Evolutionary conservation across 768 basidiomycete genomes (phyloP).

Genomic region (Heimioporus sp.): DNA sequence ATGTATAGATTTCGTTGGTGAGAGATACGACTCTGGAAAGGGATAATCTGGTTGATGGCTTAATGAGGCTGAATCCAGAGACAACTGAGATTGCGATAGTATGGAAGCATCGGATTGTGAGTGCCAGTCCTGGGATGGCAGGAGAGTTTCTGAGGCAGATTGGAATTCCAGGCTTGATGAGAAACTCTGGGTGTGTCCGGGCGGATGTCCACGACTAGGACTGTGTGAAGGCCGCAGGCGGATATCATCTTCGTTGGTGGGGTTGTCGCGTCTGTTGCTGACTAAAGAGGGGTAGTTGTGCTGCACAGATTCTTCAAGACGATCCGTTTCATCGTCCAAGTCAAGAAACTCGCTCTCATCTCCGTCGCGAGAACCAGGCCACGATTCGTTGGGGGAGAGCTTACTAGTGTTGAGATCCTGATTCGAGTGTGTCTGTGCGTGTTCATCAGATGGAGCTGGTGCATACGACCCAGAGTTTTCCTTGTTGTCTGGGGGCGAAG

Average conservation of each 20-base stretch:
- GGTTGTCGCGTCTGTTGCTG: conserved; percentile 26
- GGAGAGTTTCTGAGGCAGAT: conserved; percentile 11
- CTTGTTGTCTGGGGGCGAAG: conserved; percentile 73
- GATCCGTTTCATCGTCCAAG: conserved; percentile 41
- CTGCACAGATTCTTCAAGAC: conserved; percentile 12
- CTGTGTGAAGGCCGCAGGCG: conserved; percentile 43
- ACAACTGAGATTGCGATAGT: conserved; percentile 24
- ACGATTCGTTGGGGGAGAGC: conserved; percentile 11
- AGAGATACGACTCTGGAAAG: conserved; percentile 30
- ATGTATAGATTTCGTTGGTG: conserved; percentile 17
- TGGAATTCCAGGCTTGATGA: conserved; percentile 8
- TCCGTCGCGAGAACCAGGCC: conserved; percentile 15
- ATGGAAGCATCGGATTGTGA: conserved; percentile 19
- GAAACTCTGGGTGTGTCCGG: conserved; percentile 6
- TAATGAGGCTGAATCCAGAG: conserved; percentile 14
- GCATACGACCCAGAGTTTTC: conserved; percentile 42
- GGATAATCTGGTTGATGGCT: conserved; percentile 28
- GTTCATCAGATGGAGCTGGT: not conserved
- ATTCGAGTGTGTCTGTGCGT: not conserved
- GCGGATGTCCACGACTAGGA: conserved; percentile 7
- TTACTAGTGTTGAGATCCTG: not conserved
- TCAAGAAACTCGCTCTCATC: conserved; percentile 63
- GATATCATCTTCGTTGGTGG: conserved; percentile 50
- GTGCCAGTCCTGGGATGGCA: conserved; percentile 23
- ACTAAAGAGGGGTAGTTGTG: conserved; percentile 1